Conservation (phyloP, 1,284 basidiomycete species). For the Malassezia restricta region DNA sequence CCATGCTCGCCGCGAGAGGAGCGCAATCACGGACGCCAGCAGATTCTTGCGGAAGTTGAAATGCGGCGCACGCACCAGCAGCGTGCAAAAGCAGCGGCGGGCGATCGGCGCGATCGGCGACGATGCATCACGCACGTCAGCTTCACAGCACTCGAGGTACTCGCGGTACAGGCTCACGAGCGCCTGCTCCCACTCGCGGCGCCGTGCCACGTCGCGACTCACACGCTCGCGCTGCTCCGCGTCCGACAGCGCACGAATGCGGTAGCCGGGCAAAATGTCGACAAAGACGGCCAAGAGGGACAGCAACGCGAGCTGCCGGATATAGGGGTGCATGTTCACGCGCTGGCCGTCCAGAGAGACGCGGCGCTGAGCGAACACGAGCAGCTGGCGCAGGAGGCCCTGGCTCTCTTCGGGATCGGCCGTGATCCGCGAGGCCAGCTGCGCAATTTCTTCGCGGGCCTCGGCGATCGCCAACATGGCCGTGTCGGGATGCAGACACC, state of each 20-base stretch:
- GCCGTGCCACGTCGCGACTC: conserved; percentile 75
- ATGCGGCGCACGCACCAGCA: conserved; percentile 71
- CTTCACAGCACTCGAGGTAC: conserved; percentile 73
- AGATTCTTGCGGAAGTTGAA: conserved; percentile 96
- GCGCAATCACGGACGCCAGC: conserved; percentile 71
- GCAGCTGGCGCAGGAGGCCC: conserved; percentile 27
- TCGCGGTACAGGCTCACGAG: conserved; percentile 76
- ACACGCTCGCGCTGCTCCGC: conserved; percentile 85
- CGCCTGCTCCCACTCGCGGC: conserved; percentile 94
- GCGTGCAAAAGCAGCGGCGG: conserved; percentile 73
- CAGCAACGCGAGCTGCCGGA: conserved; percentile 75
- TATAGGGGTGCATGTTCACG: conserved; percentile 59
- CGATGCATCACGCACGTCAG: conserved; percentile 62
- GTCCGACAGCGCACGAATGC: conserved; percentile 76
- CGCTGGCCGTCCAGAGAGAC: conserved; percentile 12
- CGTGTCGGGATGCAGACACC: conserved; percentile 3
- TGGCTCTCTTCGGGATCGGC: conserved; percentile 40
- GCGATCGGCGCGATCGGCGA: conserved; percentile 61
- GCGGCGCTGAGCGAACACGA: conserved; percentile 25
- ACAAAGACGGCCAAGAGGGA: conserved; percentile 89
- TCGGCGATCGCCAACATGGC: conserved; percentile 13
- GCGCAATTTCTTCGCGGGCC: conserved; percentile 44
- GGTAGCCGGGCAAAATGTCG: conserved; percentile 71
- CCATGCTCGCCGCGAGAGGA: conserved; percentile 56
- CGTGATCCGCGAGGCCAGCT: conserved; percentile 34